A percentile compares a stretch with the other conserved stretches of the same genome.
These are phyloP conservation scores for Globisporangium ultimum DNA, from an alignment of 352 stramenopile species.

Conservation along the genomic window DNA sequence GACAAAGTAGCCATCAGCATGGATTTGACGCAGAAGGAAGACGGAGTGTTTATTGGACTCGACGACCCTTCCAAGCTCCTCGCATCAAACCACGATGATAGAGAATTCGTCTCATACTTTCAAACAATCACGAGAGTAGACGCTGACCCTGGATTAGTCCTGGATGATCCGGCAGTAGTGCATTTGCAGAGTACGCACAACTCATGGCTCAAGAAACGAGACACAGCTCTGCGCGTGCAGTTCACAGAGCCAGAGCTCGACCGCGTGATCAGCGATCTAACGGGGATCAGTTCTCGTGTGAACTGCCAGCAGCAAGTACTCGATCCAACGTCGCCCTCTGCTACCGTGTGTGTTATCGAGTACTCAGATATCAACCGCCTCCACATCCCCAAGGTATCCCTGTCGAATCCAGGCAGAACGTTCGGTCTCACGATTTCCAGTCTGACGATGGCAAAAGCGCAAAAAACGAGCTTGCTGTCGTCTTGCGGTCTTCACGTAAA, in stretches of 20 bases:
- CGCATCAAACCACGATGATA: background rate
- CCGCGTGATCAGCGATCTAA: background rate
- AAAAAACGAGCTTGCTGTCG: background rate
- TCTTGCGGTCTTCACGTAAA: conserved; percentile 7
- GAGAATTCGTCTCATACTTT: conserved; percentile 1
- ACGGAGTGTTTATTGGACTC: conserved; percentile 23
- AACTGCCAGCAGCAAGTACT: conserved; percentile 1
- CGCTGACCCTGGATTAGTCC: background rate
- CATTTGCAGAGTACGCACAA: conserved; percentile 7
- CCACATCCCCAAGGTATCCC: conserved; percentile 5
- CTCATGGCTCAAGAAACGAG: conserved; percentile 4
- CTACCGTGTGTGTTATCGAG: conserved; percentile 6
- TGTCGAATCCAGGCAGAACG: background rate
- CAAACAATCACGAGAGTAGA: conserved; percentile 11
- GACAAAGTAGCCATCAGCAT: conserved; percentile 18
- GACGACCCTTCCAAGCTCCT: conserved; percentile 10
- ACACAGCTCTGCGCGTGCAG: conserved; percentile 2
- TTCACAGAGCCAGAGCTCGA: conserved; percentile 5
- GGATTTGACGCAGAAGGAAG: conserved; percentile 16
- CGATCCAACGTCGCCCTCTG: background rate
- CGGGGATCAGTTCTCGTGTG: background rate
- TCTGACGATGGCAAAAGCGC: background rate
- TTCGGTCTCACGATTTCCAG: background rate
- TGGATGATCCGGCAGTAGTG: background rate
- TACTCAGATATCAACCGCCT: background rate